Evolutionary conservation across 2,329 filamentous ascomycete genomes (phyloP).

Genomic region (Domatiomyces globalis): DNA sequence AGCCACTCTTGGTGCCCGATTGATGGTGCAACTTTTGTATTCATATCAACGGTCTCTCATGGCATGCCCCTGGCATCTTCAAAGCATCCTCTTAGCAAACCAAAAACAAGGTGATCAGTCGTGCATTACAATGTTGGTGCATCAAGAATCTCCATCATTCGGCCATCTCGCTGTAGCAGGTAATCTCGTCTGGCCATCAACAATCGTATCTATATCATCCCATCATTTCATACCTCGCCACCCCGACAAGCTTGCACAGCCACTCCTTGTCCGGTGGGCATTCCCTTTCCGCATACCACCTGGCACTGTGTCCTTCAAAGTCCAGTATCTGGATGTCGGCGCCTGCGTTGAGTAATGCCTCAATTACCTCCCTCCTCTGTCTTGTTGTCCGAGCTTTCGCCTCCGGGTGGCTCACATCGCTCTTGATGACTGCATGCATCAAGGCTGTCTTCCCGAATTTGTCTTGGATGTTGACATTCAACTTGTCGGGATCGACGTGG

Average conservation of each 20-base stretch:
- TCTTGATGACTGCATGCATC: constrained; percentile 14
- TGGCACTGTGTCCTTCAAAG: background rate
- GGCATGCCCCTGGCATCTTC: no score
- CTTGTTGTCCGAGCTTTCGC: constrained; percentile 3
- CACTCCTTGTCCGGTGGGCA: background rate
- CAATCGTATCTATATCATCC: background rate
- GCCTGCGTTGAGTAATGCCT: constrained; percentile 7
- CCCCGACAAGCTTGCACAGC: background rate
- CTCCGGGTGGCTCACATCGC: constrained; percentile 5
- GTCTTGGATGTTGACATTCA: constrained; percentile 8
- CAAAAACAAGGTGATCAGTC: no score
- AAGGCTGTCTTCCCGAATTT: constrained; percentile 13
- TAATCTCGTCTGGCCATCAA: no score
- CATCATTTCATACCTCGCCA: background rate
- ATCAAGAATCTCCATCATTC: no score
- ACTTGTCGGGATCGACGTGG: constrained; percentile 1
- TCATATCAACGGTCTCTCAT: no score
- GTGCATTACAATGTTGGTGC: no score
- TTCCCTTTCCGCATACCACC: background rate
- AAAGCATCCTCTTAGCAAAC: no score
- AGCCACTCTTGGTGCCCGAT: no score
- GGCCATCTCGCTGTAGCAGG: no score
- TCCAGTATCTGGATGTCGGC: constrained; percentile 8
- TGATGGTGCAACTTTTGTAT: no score
- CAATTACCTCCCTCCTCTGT: constrained; percentile 1